Conservation (phyloP, 768 basidiomycete genomes). For the Leccinum uliginosum region DNA sequence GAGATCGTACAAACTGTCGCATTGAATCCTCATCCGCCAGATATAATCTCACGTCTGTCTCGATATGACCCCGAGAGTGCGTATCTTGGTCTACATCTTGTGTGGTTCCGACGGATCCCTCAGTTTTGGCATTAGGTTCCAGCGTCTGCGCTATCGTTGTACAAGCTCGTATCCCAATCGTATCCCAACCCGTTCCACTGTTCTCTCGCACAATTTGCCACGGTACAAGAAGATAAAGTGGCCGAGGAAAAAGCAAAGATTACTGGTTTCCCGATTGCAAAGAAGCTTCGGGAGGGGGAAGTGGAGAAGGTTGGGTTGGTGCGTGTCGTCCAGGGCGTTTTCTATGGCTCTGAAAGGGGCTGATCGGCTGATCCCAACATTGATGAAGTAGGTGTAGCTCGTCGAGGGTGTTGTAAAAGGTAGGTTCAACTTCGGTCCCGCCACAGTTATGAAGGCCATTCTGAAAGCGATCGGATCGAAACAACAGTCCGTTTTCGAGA, state of each 20-base stretch:
- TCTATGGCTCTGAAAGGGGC: conserved; percentile 1
- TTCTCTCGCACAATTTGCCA: conserved; percentile 74
- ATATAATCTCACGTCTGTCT: conserved; percentile 55
- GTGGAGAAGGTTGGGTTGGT: conserved; percentile 75
- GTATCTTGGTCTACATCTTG: conserved; percentile 10
- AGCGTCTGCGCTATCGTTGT: conserved; percentile 55
- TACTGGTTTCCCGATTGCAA: conserved; percentile 72
- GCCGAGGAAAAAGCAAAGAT: conserved; percentile 73
- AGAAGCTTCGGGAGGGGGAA: conserved; percentile 70
- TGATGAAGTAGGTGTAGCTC: conserved; percentile 45
- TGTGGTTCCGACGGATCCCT: not conserved
- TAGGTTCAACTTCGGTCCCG: conserved; percentile 74
- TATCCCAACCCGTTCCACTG: conserved; percentile 80
- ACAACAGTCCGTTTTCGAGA: too few relatives aligned
- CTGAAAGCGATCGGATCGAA: conserved; percentile 65
- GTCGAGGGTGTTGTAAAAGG: conserved; percentile 72
- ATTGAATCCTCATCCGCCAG: conserved; percentile 71
- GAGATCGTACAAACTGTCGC: conserved; percentile 72
- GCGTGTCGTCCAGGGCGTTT: conserved; percentile 22
- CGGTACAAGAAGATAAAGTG: conserved; percentile 73
- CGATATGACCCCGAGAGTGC: conserved; percentile 57
- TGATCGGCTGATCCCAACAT: conserved; percentile 17
- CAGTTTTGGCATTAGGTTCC: conserved; percentile 20
- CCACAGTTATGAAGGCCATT: conserved; percentile 65
- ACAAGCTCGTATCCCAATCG: conserved; percentile 66